A percentile compares a stretch with the other conserved stretches of the same genome.
phyloP scores from a whole-genome alignment of 1,284 basidiomycete species.

The Volvariella volvacea region DNA sequence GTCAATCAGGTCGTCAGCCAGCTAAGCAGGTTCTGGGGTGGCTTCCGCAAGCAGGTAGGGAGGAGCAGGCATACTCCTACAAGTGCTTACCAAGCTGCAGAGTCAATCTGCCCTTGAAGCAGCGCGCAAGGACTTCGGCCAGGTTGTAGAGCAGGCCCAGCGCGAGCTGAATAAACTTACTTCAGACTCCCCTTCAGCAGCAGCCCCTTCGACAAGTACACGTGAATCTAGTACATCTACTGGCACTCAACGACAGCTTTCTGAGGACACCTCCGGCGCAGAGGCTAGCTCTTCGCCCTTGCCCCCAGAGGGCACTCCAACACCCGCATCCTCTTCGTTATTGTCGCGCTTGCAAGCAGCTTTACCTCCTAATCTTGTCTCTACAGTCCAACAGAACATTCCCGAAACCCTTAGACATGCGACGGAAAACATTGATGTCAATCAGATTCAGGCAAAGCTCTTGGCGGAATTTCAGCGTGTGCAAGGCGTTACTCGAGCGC shows the following conservation, averaged over 20 bases:
- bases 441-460: constrained; percentile 58
- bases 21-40: constrained; percentile 83
- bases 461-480: constrained; percentile 67
- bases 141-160: constrained; percentile 79
- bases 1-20: constrained; percentile 82
- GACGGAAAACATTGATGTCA: constrained; percentile 58
- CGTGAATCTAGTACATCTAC: constrained; percentile 4
- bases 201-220: constrained; percentile 11
- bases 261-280: constrained; percentile 13
- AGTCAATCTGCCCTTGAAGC: constrained; percentile 67
- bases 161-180: constrained; percentile 69
- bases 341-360: constrained; percentile 68
- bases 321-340: constrained; percentile 27
- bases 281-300: constrained; percentile 19
- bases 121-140: constrained; percentile 72
- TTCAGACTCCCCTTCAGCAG: constrained; percentile 22
- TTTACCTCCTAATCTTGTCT: constrained; percentile 65
- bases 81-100: constrained; percentile 29
- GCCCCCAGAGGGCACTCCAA: constrained; percentile 12
- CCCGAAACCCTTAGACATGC: constrained; percentile 61
- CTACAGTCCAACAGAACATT: constrained; percentile 50
- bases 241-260: constrained; percentile 1
- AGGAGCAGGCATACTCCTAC: not conserved
- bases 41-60: constrained; percentile 79
- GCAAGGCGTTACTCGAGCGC: constrained; percentile 63